Percentiles rank a stretch among this genome's conserved stretches.
These are phyloP conservation scores for Botrytis deweyae DNA, from an alignment of 2,329 filamentous ascomycete genomes.

Conservation along the genomic window DNA sequence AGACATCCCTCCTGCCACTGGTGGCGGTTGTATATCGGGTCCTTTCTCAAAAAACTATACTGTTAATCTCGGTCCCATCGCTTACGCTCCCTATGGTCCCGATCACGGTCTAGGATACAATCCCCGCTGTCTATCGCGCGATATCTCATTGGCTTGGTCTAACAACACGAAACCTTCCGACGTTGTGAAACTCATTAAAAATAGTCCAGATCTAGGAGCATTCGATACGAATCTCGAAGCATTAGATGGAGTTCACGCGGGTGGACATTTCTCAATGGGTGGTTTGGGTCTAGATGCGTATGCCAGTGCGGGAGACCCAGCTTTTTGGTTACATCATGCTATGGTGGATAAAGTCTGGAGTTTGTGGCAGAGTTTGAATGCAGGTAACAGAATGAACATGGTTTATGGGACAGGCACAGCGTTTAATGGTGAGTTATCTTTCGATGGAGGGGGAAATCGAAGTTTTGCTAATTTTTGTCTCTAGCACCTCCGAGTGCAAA, in stretches of 20 bases:
- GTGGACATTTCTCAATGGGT: slow-evolving; percentile 15
- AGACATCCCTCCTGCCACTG: slow-evolving; percentile 48
- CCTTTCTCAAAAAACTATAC: slow-evolving; percentile 4
- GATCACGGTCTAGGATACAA: slow-evolving; percentile 11
- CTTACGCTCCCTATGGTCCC: background rate
- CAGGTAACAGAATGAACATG: slow-evolving; percentile 29
- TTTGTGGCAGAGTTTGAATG: slow-evolving; percentile 46
- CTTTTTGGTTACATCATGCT: slow-evolving; percentile 48
- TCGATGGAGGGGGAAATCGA: too few relatives aligned
- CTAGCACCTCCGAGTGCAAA: background rate
- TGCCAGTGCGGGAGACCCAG: slow-evolving; percentile 46
- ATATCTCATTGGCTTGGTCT: background rate
- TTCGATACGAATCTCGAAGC: slow-evolving; percentile 1
- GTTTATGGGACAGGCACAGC: slow-evolving; percentile 8
- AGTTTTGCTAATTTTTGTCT: background rate
- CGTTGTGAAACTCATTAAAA: background rate
- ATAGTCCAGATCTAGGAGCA: background rate
- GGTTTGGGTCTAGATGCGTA: slow-evolving; percentile 40
- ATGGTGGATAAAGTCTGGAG: slow-evolving; percentile 48
- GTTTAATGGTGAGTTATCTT: background rate
- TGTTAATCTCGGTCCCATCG: slow-evolving; percentile 16
- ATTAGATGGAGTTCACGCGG: slow-evolving; percentile 10
- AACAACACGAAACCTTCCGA: slow-evolving; percentile 9
- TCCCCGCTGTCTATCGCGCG: slow-evolving; percentile 14
- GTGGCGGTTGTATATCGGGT: slow-evolving; percentile 49